Conservation (phyloP, 306 rosid species). For the Trifolium fragiferum region DNA sequence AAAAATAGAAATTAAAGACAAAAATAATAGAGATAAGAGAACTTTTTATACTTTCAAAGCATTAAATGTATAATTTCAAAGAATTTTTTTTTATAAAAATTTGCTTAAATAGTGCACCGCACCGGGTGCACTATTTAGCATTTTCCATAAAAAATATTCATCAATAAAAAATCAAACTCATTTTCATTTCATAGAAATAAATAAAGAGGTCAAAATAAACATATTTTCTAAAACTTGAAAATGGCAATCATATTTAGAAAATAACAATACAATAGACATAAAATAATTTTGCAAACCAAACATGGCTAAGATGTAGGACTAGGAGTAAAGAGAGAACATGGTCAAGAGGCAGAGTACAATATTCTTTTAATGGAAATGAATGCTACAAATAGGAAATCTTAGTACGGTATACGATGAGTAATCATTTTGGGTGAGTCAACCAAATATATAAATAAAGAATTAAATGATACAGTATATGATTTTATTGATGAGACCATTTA, state of each 20-base stretch:
- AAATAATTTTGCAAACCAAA: not conserved
- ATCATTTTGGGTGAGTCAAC: constrained; percentile 46
- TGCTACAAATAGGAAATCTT: constrained; percentile 14
- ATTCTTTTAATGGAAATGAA: constrained; percentile 12
- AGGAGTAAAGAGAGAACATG: constrained; percentile 9
- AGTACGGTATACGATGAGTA: constrained; percentile 8
- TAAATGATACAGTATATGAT: too few species aligned
- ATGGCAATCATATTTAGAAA: not conserved
- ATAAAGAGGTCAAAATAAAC: not conserved
- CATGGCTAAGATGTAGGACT: constrained; percentile 1
- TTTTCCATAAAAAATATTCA: too few species aligned
- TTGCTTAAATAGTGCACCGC: too few species aligned
- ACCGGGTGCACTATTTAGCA: too few species aligned
- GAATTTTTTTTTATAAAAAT: too few species aligned
- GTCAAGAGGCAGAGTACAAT: not conserved
- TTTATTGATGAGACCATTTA: constrained; percentile 36
- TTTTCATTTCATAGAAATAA: too few species aligned
- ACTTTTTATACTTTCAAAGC: too few species aligned
- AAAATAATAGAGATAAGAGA: too few species aligned
- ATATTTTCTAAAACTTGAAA: too few species aligned
- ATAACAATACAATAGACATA: not conserved
- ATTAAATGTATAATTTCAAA: too few species aligned
- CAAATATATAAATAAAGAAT: constrained; percentile 25
- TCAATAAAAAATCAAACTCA: too few species aligned
- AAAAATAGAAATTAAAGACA: too few species aligned